phyloP scores from a whole-genome alignment of 2,329 filamentous ascomycete species.

The Seiridium unicorne region DNA sequence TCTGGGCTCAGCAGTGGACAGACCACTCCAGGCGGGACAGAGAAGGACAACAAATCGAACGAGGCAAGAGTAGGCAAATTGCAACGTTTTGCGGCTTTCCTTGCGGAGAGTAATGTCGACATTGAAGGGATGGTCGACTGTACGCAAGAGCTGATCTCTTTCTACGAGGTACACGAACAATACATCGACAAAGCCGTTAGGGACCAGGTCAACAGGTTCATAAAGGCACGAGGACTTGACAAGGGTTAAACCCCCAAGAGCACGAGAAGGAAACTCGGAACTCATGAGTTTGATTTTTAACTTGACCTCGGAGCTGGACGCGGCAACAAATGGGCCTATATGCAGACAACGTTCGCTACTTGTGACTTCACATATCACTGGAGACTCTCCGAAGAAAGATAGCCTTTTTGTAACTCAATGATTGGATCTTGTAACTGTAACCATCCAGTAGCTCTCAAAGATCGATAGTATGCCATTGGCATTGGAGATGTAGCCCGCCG shows the following conservation, averaged over 20 bases:
- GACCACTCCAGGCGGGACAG: slow-evolving; percentile 19
- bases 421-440: no score
- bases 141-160: slow-evolving; percentile 85
- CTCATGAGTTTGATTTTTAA: no score
- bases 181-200: slow-evolving; percentile 59
- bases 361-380: no score
- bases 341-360: no score
- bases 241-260: slow-evolving; percentile 30
- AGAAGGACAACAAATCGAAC: slow-evolving; percentile 44
- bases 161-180: slow-evolving; percentile 71
- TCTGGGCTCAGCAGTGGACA: slow-evolving; percentile 18
- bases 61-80: slow-evolving; percentile 64
- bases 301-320: no score
- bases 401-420: no score
- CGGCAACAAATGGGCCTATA: no score
- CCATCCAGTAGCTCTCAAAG: no score
- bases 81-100: slow-evolving; percentile 68
- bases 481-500: no score
- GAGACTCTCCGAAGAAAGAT: no score
- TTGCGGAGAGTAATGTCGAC: slow-evolving; percentile 83
- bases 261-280: background rate
- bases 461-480: no score
- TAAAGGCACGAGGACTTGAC: slow-evolving; percentile 57
- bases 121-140: slow-evolving; percentile 84
- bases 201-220: slow-evolving; percentile 58